Evolutionary conservation across 495 filamentous ascomycete species (phyloP).

Genomic region (Tuber indicum): DNA sequence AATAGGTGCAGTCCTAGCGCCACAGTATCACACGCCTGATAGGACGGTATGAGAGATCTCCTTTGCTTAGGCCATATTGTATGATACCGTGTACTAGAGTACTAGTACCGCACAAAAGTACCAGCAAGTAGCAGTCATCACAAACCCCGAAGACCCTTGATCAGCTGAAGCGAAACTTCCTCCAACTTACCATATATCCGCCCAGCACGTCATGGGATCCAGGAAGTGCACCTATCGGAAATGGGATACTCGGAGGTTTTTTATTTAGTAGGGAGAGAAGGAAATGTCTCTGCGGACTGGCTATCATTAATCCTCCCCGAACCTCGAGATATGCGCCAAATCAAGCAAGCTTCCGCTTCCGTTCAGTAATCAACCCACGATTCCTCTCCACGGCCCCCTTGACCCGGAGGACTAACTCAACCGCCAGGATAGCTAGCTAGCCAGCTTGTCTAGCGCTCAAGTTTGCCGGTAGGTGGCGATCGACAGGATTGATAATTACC

Average conservation of each 20-base stretch:
- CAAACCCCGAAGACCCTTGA: not conserved
- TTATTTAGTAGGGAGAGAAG: not conserved
- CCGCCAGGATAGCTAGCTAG: not conserved
- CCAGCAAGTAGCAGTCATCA: not conserved
- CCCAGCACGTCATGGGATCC: not conserved
- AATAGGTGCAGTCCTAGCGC: not conserved
- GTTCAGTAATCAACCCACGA: not conserved
- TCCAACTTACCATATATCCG: not conserved
- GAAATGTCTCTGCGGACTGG: not conserved
- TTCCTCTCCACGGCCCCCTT: not conserved
- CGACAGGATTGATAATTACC: not conserved
- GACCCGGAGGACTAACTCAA: not conserved
- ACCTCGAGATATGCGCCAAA: not conserved
- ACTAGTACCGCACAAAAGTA: not conserved
- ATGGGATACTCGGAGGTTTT: not conserved
- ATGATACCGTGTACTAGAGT: too few species aligned
- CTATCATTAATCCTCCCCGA: not conserved
- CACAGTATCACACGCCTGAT: not conserved
- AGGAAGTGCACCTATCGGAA: not conserved
- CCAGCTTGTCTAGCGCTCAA: not conserved
- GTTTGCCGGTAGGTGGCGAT: conserved; percentile 2
- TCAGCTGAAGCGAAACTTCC: conserved; percentile 1
- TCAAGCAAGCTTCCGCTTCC: not conserved
- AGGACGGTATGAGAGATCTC: not conserved
- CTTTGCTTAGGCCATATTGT: not conserved